A percentile compares a stretch with the other conserved stretches of the same genome.
Evolutionary conservation across 345 rosid genomes (phyloP).

Genomic region (Eucalyptus sp.): DNA sequence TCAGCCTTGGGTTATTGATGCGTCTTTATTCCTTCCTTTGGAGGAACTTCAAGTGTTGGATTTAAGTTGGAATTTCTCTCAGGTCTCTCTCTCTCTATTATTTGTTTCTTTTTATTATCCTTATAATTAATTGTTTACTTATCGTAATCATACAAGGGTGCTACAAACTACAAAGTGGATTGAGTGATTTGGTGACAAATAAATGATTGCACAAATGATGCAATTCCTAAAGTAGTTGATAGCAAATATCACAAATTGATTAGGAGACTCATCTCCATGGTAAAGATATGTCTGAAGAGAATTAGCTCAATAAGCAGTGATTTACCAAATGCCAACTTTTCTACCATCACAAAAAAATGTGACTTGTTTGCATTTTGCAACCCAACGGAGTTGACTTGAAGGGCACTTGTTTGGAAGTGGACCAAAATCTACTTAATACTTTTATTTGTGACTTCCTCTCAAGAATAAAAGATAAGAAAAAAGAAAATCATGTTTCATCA

Average conservation of each 20-base stretch:
- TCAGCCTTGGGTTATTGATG: not conserved
- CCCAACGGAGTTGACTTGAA: not conserved
- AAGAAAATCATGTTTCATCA: accelerated
- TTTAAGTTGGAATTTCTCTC: accelerated
- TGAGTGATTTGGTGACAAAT: not conserved
- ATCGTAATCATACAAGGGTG: not conserved
- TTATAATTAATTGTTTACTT: not conserved
- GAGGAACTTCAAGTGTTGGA: not conserved
- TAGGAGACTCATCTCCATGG: not conserved
- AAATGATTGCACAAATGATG: not conserved
- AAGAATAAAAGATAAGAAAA: accelerated
- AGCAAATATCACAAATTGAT: too few relatives aligned
- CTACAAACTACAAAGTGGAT: not conserved
- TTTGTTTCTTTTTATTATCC: not conserved
- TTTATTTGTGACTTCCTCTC: too few relatives aligned
- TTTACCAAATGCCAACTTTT: not conserved
- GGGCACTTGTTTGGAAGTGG: not conserved
- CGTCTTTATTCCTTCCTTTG: too few relatives aligned
- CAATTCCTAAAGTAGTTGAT: not conserved
- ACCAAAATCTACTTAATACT: not conserved
- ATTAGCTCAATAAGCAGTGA: too few relatives aligned
- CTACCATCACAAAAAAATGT: too few relatives aligned
- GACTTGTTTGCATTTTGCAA: too few relatives aligned
- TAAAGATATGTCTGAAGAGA: too few relatives aligned
- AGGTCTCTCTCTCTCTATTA: not conserved